Evolutionary conservation across 1,284 basidiomycete genomes (phyloP).

Genomic region (Trametes pubescens): DNA sequence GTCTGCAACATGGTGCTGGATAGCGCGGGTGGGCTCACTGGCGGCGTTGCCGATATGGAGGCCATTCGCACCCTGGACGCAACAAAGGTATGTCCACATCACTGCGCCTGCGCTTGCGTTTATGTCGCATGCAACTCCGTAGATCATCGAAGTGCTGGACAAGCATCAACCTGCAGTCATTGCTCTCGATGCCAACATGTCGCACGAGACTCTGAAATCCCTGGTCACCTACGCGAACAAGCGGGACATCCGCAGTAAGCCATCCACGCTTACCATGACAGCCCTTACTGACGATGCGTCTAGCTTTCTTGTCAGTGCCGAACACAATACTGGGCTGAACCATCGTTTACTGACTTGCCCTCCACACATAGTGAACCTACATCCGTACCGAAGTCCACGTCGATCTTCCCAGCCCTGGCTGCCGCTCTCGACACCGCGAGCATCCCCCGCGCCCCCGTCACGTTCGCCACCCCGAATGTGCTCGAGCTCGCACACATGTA

Average conservation of each 20-base stretch:
- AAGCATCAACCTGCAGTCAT: slow-evolving; percentile 65
- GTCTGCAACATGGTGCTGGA: slow-evolving; percentile 90
- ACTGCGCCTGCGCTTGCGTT: background rate
- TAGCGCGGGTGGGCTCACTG: slow-evolving; percentile 72
- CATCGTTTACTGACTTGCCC: slow-evolving; percentile 9
- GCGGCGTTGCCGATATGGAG: slow-evolving; percentile 93
- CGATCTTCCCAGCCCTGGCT: slow-evolving; percentile 72
- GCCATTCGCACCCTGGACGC: slow-evolving; percentile 65
- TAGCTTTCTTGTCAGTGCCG: slow-evolving; percentile 31
- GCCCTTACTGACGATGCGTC: background rate
- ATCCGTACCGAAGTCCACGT: slow-evolving; percentile 79
- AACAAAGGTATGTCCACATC: slow-evolving; percentile 49
- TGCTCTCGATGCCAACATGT: slow-evolving; percentile 86
- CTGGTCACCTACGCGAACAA: slow-evolving; percentile 61
- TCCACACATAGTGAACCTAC: slow-evolving; percentile 78
- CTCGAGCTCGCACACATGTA: slow-evolving; percentile 80
- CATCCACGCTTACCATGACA: background rate
- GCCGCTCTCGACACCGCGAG: slow-evolving; percentile 42
- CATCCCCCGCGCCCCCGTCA: slow-evolving; percentile 54
- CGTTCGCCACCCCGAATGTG: slow-evolving; percentile 82
- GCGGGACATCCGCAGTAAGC: slow-evolving; percentile 61
- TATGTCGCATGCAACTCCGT: background rate
- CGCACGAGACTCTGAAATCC: slow-evolving; percentile 57
- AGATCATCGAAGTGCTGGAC: slow-evolving; percentile 55
- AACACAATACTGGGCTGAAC: background rate